phyloP scores from a whole-genome alignment of 2,329 filamentous ascomycete species.

The Fusarium falciforme region DNA sequence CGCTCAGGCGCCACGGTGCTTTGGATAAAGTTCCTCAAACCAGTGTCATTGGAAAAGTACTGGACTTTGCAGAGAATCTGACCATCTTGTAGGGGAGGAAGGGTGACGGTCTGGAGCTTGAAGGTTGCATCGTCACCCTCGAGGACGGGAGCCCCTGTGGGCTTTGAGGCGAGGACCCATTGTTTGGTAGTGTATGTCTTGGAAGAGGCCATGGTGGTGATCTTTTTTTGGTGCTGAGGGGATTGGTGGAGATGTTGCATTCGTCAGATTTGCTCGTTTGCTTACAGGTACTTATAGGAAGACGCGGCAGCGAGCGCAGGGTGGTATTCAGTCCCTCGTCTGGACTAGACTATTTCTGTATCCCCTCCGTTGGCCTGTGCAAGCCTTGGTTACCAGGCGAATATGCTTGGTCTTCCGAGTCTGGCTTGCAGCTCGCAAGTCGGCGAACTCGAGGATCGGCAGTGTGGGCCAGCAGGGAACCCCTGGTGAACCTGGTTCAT shows the following conservation, averaged over 20 bases:
- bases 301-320: neutral
- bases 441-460: neutral
- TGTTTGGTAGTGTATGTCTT: slow-evolving; percentile 44
- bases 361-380: slow-evolving; percentile 19
- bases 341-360: slow-evolving; percentile 21
- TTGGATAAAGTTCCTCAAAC: slow-evolving; percentile 45
- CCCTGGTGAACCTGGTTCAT: slow-evolving; percentile 2
- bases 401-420: neutral
- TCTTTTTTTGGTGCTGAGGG: slow-evolving; percentile 14
- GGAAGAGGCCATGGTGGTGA: slow-evolving; percentile 34
- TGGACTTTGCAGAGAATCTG: slow-evolving; percentile 44
- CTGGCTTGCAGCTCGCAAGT: neutral
- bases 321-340: neutral
- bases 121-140: slow-evolving; percentile 44
- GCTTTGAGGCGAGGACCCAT: slow-evolving; percentile 45
- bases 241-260: slow-evolving; percentile 9
- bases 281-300: slow-evolving; percentile 1
- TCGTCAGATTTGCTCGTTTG: neutral
- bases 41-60: slow-evolving; percentile 47
- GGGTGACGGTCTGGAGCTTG: slow-evolving; percentile 38
- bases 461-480: slow-evolving; percentile 5
- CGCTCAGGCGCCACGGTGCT: slow-evolving; percentile 44
- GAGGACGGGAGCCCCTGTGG: slow-evolving; percentile 41
- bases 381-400: slow-evolving; percentile 3
- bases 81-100: slow-evolving; percentile 41